Evolutionary conservation across 345 rosid genomes (phyloP), one percentile per base, ranked within the genome.

Genomic region (Eucalyptus curtisii): DNA sequence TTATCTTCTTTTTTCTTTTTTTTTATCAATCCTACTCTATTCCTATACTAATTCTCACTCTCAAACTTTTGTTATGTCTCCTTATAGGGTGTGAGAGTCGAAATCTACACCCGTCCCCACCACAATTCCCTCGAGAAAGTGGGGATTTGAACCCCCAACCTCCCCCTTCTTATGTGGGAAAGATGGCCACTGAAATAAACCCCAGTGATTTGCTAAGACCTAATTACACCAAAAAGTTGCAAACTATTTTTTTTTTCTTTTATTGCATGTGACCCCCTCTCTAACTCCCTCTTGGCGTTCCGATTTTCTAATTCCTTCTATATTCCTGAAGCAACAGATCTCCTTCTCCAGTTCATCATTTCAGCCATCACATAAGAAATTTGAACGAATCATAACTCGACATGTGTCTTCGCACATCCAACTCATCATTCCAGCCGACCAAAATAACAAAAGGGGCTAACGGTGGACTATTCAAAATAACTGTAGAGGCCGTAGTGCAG

Each of bases 81-180:
- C 3, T 50, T 50, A 0, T 0, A 50, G 8, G 2, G 1, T 0
- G 0, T 50, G 22, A 17, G 4, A 50, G 4, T 50, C 8, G 9
- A 50, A 50, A 17, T 50, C 4, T 17, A 7, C 9, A 17, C 22
- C 2, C 1, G 4, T 50, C 0, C 55, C 4, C 2, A 50, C 3
- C 0, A 0, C 1, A 17, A 50, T 50, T 0, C 8, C 0, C 4
- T 3, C 0, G 0, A 50, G 2, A 17, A 50, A 50, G 8, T 50
- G 2, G 4, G 2, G 9, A 50, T 50, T 50, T 17, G 0, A 49
- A 49, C 1, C 1, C 53, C 2, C 15, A 16, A 50, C 2, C 8
- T 17, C 3, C 0, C 4, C 22, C 1, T 17, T 50, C 22, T 50
- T 17, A 17, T 3, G 55, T 50, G 55, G 8, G 0, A 50, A 17